Base-by-base conservation (phyloP, 192 early-diverging fungal genomes). In the Globomyces pollinis-pini region DNA sequence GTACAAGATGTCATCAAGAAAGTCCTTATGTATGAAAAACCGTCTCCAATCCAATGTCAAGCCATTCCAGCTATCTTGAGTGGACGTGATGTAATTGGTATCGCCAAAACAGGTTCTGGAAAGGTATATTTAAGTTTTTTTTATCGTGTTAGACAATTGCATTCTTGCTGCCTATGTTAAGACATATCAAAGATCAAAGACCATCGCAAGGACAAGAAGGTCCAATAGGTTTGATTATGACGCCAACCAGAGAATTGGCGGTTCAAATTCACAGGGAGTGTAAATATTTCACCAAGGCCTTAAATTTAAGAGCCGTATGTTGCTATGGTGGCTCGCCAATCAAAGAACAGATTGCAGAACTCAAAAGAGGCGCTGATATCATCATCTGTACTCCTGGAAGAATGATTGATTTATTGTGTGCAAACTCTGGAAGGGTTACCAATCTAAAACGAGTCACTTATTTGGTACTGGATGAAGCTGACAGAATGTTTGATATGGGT, bases 401-500 rank as follows among this genome's bases (percentile, higher is more conserved):
- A 33, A 67, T 93, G 44, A 91, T 93, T 67, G 91, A 93, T 56
- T 76, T 93, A 72, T 73, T 93, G 38, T 31, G 28, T 44, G 55
- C 55, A 81, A 89, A 57, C 36, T 87, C 87, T 63, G 91, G 90
- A 76, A 91, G 91, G 59, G 91, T 89, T 3, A 88, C 87, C 5
- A 88, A 86, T 55, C 78, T 93, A 13, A 68, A 71, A 36, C 72
- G 89, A 16, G 88, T 89, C 57, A 74, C 78, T 23, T 78, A 61
- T 47, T 49, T 83, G 11, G 77, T 79, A 11, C 61, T 76, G 3
- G 76, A 78, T 55, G 72, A 72, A 64, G 78, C 78, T 7, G 81
- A 83, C 49, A 83, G 90, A 61, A 97, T 99, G 94, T 96, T 99
- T 76, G 94, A 97, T 69, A 90, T 96, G 87, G 96, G 94, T 11